Base-by-base conservation (phyloP, 805 yeast genomes). In the Candida tibetensis region DNA sequence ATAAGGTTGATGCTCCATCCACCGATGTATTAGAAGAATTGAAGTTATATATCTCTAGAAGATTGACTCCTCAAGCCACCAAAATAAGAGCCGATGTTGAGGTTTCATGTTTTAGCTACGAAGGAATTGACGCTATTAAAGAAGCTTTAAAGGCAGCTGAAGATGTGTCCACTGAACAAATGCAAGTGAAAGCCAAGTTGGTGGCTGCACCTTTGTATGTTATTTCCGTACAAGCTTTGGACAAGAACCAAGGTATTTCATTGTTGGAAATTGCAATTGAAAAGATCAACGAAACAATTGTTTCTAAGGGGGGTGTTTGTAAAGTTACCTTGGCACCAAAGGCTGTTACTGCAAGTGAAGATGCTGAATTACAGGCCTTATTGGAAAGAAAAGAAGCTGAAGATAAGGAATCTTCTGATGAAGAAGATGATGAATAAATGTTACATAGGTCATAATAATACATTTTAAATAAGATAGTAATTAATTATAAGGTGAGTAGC, bases 21-120 rank as follows among this genome's bases (percentile, higher is more conserved):
- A 58, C 71, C 34, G 95, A 81, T 30, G 76, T 93, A 26, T 74
- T 87, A 64, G 85, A 80, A 34, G 98, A 93, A 65, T 77, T 93
- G 53, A 81, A 86, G 62, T 71, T 77, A 37, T 93, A 93, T 69
- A 91, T 93, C 55, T 76, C 91, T 39, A 81, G 95, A 64, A 84
- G 98, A 66, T 78, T 93, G 64, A 93, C 99, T 25, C 99, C 99
- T 45, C 97, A 90, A 71, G 96, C 98, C 28, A 89, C 89, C 53
- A 93, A 91, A 71, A 85, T 95, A 58, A 85, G 99, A 68, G 96
- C 99, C n/a, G 98, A 93, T 63, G 85, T 93, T 34, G 98, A 91
- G 66, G 97, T 93, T 30, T 88, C 97, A 10, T 93, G 99, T 64
- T 93, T 91, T 71, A 76, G 90, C 44, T 93, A 93, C 66, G 98